These are phyloP conservation scores for Cucumis variabilis DNA, from an alignment of 331 rosid species.

Conservation along the genomic window DNA sequence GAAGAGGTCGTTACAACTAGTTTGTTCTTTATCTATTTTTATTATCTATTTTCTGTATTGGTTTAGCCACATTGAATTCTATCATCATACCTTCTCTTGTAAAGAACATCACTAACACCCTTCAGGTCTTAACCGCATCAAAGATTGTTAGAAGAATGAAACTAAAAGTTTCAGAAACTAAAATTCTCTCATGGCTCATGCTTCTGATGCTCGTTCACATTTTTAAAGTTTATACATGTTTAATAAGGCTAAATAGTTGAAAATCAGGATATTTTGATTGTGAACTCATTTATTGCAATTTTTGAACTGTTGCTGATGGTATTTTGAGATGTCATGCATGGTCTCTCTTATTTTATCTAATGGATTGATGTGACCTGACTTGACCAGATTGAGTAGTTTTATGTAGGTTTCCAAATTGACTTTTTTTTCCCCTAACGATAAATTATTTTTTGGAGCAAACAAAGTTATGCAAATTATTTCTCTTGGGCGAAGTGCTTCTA, in stretches of 20 bases:
- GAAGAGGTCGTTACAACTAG: conserved; percentile 43
- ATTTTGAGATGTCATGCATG: neutral
- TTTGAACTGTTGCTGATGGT: neutral
- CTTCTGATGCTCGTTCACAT: neutral
- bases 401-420: neutral
- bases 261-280: neutral
- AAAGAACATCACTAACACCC: conserved; percentile 11
- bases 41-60: neutral
- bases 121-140: conserved; percentile 57
- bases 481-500: conserved; percentile 77
- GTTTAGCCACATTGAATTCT: conserved; percentile 17
- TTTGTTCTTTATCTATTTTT: neutral
- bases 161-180: conserved; percentile 53
- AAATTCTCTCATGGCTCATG: neutral
- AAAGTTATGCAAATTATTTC: conserved; percentile 96
- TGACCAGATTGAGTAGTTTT: neutral
- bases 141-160: conserved; percentile 72
- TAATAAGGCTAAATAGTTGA: neutral
- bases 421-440: conserved; percentile 21
- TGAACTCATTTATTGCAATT: neutral
- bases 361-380: neutral
- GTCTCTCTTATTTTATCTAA: neutral
- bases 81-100: conserved; percentile 8
- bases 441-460: conserved; percentile 93
- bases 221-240: neutral